A percentile compares a stretch with the other conserved stretches of the same genome.
Evolutionary conservation across 768 basidiomycete species (phyloP).

Genomic region (Suillus luteus): DNA sequence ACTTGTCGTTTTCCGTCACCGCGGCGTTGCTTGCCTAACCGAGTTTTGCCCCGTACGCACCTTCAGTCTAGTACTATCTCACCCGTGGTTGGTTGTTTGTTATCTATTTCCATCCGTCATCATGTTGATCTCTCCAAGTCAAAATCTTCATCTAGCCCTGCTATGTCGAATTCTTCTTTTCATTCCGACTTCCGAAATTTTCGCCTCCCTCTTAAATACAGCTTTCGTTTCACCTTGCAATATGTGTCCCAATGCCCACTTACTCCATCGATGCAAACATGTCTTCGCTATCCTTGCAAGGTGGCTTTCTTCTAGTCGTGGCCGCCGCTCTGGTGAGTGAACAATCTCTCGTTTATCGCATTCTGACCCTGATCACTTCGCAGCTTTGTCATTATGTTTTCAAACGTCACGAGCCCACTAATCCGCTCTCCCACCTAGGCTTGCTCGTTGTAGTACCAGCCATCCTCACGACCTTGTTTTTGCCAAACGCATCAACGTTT

Average conservation of each 20-base stretch:
- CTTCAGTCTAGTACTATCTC: conserved; percentile 21
- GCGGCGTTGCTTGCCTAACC: conserved; percentile 39
- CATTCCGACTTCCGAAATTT: conserved; percentile 32
- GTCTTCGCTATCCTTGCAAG: conserved; percentile 20
- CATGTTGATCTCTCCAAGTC: conserved; percentile 16
- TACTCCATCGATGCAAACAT: conserved; percentile 20
- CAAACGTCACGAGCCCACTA: conserved; percentile 34
- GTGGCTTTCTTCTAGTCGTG: conserved; percentile 23
- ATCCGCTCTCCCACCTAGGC: conserved; percentile 27
- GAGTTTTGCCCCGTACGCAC: conserved; percentile 31
- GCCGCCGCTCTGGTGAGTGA: conserved; percentile 28
- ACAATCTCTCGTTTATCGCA: background rate
- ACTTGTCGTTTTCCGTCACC: conserved; percentile 37
- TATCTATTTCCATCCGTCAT: conserved; percentile 22
- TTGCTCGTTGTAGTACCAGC: conserved; percentile 28
- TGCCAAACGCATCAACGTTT: conserved; percentile 17
- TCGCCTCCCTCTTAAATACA: conserved; percentile 29
- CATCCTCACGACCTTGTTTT: conserved; percentile 22
- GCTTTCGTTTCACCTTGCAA: conserved; percentile 25
- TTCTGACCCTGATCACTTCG: conserved; percentile 14
- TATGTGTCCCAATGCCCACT: conserved; percentile 22
- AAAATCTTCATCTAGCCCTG: conserved; percentile 28
- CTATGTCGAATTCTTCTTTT: conserved; percentile 38
- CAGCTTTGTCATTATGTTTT: conserved; percentile 34
- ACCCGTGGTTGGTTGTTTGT: conserved; percentile 17